phyloP scores from a whole-genome alignment of 768 basidiomycete genomes.

The Leccinum subgranulosum region DNA sequence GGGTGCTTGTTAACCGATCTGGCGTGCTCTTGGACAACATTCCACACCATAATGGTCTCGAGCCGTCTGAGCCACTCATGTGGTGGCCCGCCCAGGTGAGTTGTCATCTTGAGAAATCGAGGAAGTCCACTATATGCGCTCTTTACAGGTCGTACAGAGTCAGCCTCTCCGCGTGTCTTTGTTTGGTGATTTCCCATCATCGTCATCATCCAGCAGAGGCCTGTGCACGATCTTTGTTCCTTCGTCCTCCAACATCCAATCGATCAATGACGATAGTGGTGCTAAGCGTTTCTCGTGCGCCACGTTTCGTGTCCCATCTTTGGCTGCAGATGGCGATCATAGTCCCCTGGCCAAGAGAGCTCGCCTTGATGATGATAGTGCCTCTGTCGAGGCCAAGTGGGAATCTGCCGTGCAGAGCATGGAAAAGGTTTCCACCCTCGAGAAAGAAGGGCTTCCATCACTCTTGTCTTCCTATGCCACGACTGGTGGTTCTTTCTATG shows the following conservation, averaged over 20 bases:
- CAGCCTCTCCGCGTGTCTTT: slow-evolving; percentile 28
- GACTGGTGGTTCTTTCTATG: slow-evolving; percentile 17
- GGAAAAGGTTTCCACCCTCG: slow-evolving; percentile 40
- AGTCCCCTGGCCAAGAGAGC: slow-evolving; percentile 46
- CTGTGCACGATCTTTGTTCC: slow-evolving; percentile 30
- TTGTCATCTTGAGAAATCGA: not conserved
- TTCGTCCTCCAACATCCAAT: slow-evolving; percentile 40
- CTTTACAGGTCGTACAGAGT: slow-evolving; percentile 23
- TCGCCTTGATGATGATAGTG: slow-evolving; percentile 33
- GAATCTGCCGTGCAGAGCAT: slow-evolving; percentile 44
- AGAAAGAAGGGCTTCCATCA: slow-evolving; percentile 49
- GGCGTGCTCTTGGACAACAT: slow-evolving; percentile 34
- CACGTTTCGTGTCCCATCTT: slow-evolving; percentile 29
- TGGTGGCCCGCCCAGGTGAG: slow-evolving; percentile 77
- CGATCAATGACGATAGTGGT: slow-evolving; percentile 34
- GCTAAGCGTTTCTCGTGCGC: slow-evolving; percentile 42
- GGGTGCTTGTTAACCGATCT: slow-evolving; percentile 48
- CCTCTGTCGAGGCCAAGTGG: slow-evolving; percentile 42
- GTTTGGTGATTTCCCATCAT: slow-evolving; percentile 30
- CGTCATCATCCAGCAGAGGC: slow-evolving; percentile 23
- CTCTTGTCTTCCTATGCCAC: slow-evolving; percentile 31
- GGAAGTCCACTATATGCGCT: slow-evolving; percentile 7
- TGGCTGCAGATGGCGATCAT: not conserved
- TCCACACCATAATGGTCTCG: slow-evolving; percentile 23
- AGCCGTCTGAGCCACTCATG: slow-evolving; percentile 24